These are phyloP conservation scores for Aspergillus fumigatus DNA, from an alignment of 2,329 filamentous ascomycete species.

Conservation along the genomic window DNA sequence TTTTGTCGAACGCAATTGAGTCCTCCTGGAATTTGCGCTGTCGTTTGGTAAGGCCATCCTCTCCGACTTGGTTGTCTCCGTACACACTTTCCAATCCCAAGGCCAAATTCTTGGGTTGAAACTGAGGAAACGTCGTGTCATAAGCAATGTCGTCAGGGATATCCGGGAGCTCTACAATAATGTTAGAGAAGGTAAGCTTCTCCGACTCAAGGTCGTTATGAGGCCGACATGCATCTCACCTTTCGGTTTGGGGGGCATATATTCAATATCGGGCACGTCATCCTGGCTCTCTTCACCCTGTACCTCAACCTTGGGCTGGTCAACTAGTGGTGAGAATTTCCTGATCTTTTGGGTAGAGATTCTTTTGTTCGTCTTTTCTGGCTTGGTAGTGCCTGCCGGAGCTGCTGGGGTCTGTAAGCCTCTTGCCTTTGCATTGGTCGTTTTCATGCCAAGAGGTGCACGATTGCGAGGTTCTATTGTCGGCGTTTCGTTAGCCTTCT, in stretches of 20 bases:
- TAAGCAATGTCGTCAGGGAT: constrained; percentile 42
- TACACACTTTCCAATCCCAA: constrained; percentile 50
- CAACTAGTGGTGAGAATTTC: constrained; percentile 49
- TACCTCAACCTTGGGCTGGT: constrained; percentile 41
- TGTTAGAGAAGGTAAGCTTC: constrained; percentile 3
- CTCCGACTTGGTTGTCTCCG: constrained; percentile 42
- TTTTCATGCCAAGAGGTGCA: constrained; percentile 87
- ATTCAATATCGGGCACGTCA: constrained; percentile 74
- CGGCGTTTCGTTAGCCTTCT: constrained; percentile 3
- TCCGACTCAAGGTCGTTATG: constrained; percentile 6
- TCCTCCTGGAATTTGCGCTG: constrained; percentile 66
- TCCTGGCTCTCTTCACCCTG: constrained; percentile 48
- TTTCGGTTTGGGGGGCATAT: constrained; percentile 71
- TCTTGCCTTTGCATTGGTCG: constrained; percentile 84
- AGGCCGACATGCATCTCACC: constrained; percentile 28
- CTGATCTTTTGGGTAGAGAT: constrained; percentile 59
- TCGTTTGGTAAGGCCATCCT: constrained; percentile 60
- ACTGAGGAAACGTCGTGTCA: constrained; percentile 49
- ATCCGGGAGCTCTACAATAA: constrained; percentile 43
- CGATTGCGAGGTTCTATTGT: constrained; percentile 60
- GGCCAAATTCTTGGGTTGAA: constrained; percentile 51
- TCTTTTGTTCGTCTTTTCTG: constrained; percentile 60
- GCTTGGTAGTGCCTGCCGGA: constrained; percentile 54
- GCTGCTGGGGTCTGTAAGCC: constrained; percentile 62
- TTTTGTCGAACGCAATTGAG: constrained; percentile 57